Percentiles rank a stretch among this genome's conserved stretches.
These are phyloP conservation scores for Colletotrichum lupini DNA, from an alignment of 2,329 filamentous ascomycete species.

Conservation along the genomic window DNA sequence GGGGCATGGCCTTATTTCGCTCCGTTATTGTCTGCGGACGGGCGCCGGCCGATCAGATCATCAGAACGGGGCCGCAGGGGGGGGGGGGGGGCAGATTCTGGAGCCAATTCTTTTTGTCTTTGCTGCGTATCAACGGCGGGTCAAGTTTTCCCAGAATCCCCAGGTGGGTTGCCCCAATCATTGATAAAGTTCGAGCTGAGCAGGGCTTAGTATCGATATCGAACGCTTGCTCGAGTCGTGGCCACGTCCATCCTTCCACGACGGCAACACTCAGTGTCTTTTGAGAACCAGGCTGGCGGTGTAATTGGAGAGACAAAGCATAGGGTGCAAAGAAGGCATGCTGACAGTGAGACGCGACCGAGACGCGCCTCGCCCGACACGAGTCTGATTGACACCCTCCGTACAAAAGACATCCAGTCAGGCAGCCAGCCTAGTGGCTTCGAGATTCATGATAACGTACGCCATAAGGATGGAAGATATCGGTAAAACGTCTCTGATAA, in stretches of 20 bases:
- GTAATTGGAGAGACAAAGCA: not conserved
- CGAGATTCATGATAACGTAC: not conserved
- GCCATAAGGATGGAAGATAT: not conserved
- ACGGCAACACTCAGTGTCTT: not conserved
- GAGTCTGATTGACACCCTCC: not conserved
- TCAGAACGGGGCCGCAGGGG: constrained; percentile 9
- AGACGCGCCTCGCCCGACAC: constrained; percentile 14
- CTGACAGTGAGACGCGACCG: constrained; percentile 23
- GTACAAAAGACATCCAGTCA: not conserved
- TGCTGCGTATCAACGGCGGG: constrained; percentile 25
- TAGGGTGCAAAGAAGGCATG: not conserved
- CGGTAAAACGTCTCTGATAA: not conserved
- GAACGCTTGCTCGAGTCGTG: constrained; percentile 25
- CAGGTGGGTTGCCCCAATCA: constrained; percentile 1
- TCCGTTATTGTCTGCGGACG: not conserved
- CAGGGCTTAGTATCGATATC: constrained; percentile 4
- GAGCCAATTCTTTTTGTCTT: not conserved
- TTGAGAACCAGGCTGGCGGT: not conserved
- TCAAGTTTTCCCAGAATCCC: not conserved
- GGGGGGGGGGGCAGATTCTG: not conserved
- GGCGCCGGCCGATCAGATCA: constrained; percentile 29
- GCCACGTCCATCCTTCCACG: not conserved
- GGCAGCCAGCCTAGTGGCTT: not conserved
- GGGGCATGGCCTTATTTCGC: not conserved
- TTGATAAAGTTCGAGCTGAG: constrained; percentile 13